Percentiles rank a stretch among this genome's conserved stretches.
phyloP scores from a whole-genome alignment of 441 rosid species.

The Metrosideros polymorpha region DNA sequence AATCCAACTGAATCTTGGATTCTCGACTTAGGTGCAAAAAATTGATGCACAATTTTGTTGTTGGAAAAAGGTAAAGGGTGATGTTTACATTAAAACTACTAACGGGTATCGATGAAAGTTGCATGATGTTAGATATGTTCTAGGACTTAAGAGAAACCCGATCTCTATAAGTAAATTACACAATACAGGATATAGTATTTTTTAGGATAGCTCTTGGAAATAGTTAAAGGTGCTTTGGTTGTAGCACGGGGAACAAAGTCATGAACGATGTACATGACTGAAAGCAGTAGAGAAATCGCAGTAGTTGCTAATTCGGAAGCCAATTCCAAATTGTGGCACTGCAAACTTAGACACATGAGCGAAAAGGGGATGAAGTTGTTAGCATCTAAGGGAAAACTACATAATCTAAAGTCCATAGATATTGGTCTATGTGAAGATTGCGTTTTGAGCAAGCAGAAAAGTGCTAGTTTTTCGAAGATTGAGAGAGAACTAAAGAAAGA shows the following conservation, averaged over 20 bases:
- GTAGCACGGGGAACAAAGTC: too few species aligned
- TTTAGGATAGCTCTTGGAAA: background rate
- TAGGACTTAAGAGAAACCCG: background rate
- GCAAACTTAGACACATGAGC: background rate
- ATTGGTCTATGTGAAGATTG: background rate
- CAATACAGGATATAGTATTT: too few species aligned
- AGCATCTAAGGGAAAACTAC: background rate
- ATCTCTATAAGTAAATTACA: background rate
- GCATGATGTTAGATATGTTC: background rate
- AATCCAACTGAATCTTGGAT: background rate
- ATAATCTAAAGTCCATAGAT: background rate
- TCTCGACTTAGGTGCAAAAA: background rate
- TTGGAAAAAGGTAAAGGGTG: background rate
- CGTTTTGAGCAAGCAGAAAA: background rate
- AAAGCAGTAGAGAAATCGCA: too few species aligned
- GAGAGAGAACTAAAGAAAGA: background rate
- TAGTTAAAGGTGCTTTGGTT: background rate
- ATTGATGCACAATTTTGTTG: background rate
- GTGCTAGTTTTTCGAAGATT: background rate
- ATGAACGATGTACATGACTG: too few species aligned
- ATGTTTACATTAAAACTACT: background rate
- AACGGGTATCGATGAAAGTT: background rate
- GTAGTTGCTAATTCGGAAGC: too few species aligned
- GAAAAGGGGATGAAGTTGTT: background rate
- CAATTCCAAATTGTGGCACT: too few species aligned